Evolutionary conservation across 352 stramenopile genomes (phyloP), one percentile per base, ranked within the genome.

Genomic region (Globisporangium iwayamae): DNA sequence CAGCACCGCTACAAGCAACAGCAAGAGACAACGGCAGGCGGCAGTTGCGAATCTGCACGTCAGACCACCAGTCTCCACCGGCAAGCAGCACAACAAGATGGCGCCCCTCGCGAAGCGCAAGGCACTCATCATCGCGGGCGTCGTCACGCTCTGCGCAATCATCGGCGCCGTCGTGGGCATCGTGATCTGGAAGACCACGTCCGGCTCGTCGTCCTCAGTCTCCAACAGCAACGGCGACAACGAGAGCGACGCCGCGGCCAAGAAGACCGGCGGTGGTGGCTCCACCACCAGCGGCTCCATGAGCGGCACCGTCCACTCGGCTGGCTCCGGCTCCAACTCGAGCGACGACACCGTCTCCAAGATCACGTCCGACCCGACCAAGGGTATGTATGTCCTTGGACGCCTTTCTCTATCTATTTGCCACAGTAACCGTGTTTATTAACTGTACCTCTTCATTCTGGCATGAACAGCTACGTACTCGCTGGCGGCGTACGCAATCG

Each of bases 401-500:
- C 25, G 14, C 1, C 34, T 41, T 11, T 18, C 18, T 32, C 4
- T 45, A 1, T 48, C 13, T 39, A 11, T 53, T 4, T 22, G 32
- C 25, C 36, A 18, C 13, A 22, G 39, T 36, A 18, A 41, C 36
- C 36, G 46, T 30, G 9, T 56, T 39, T 60, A 8, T 36, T n/a
- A 14, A 41, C 14, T 41, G 36, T 41, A 41, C 11, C 36, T 41
- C 36, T 41, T 41, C 36, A 11, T 28, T 28, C 25, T 41, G 36
- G 53, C 10, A 46, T 28, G 36, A 53, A 38, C 32, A 76, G 73
- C 68, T 25, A 80, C 69, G 30, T 91, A 76, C 64, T 79, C 81
- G 57, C 65, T 92, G 0, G 63, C 76, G 11, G 81, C 79, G 10
- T 90, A 87, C 34, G 84, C 82, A 3, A 87, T 93, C 18, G 84